Conservation (phyloP, 805 yeast species). For the Scheffersomyces stipitis region DNA sequence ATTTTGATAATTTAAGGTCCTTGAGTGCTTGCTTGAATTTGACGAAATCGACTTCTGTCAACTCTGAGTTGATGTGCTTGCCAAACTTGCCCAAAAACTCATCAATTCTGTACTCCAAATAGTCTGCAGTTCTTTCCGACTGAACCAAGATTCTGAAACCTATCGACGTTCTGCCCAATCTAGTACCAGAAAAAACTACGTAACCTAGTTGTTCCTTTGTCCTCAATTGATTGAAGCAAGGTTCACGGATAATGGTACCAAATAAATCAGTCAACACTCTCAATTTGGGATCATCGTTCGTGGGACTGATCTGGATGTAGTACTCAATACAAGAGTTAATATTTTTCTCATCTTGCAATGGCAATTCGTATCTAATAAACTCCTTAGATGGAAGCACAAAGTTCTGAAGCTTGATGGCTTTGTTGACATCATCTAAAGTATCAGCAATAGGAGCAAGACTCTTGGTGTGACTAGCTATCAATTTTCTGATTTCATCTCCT, state of each 20-base stretch:
- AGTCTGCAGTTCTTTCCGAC: conserved; percentile 74
- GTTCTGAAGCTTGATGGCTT: conserved; percentile 31
- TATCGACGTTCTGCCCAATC: conserved; percentile 66
- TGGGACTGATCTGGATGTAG: conserved; percentile 62
- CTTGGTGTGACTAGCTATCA: conserved; percentile 25
- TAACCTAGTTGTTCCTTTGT: conserved; percentile 96
- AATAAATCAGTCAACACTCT: conserved; percentile 60
- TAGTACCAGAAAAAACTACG: conserved; percentile 79
- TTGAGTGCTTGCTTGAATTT: conserved; percentile 70
- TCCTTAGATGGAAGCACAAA: conserved; percentile 40
- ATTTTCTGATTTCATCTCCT: conserved; percentile 49
- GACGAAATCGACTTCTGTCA: conserved; percentile 64
- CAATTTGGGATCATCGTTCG: conserved; percentile 22
- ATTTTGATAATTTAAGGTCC: conserved; percentile 63
- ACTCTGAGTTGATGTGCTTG: conserved; percentile 37
- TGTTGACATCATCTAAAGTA: conserved; percentile 27
- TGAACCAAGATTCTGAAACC: conserved; percentile 79
- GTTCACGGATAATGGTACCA: conserved; percentile 76
- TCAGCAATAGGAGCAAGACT: conserved; percentile 16
- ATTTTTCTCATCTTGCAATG: conserved; percentile 64
- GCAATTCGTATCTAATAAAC: conserved; percentile 46
- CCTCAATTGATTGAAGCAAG: conserved; percentile 84
- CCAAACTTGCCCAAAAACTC: conserved; percentile 56
- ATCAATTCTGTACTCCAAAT: conserved; percentile 74
- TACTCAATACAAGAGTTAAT: conserved; percentile 84